Evolutionary conservation across 768 basidiomycete species (phyloP), one percentile per base, ranked within the genome.

Genomic region (Dacryopinax spathularia): DNA sequence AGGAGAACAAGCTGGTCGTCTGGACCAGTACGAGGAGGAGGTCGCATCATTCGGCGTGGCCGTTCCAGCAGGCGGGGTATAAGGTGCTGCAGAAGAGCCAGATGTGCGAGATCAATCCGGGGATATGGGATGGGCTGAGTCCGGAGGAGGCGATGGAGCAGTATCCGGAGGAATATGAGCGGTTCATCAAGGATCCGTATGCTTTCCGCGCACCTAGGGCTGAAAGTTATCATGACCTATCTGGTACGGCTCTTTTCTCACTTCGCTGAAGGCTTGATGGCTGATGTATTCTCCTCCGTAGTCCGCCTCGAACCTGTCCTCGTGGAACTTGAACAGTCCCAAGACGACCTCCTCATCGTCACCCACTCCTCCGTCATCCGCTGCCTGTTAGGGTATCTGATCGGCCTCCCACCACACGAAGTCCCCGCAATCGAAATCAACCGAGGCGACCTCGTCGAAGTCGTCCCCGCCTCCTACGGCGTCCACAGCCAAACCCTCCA

Each of bases 81-180:
- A 76, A 76, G 63, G 91, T 98, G 33, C 82, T 93, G 48, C 92
- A 99, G 76, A 97, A 96, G 70, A 83, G 88, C 0, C 93, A 94
- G 74, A 97, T 98, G 94, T 80, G 86, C 61, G 96, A 99, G 77
- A 96, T 98, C 71, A 99, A 99, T 70, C 95, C 94, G 61, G 95
- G 88, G 6, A 85, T 98, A 18, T 96, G 94, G 93, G 96, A 98
- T 72, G 96, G 96, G 0, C 79, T 98, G 36, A 89, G 87, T 1
- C 87, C 90, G 0, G 89, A 91, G 67, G 87, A 95, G 70, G 93
- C 91, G 20, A 84, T 85, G 73, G 87, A 86, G 73, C 85, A 84
- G 69, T 98, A 94, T 73, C 90, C 95, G 0, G 88, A 87, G 62
- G 96, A 99, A 72, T 98, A 90, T 90, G 88, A 88, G 66, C 80